Evolutionary conservation across 2,329 filamentous ascomycete genomes (phyloP).

Genomic region (Xylariales sp.): DNA sequence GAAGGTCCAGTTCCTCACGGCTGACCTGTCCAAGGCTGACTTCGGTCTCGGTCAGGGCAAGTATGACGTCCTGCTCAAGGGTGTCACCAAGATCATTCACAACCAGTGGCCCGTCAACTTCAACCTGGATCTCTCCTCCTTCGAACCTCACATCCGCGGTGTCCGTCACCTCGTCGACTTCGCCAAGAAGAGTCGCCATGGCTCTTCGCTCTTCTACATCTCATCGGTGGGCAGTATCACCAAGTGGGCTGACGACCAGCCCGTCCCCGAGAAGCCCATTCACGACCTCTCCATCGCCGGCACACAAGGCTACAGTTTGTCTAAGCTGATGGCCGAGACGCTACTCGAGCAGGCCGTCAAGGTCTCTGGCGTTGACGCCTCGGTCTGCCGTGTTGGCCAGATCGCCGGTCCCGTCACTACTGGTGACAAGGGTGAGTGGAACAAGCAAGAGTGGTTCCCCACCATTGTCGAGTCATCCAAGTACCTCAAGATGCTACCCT

Average conservation of each 20-base stretch:
- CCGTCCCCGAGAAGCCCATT: constrained; percentile 54
- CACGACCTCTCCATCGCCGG: constrained; percentile 48
- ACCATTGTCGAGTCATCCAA: constrained; percentile 60
- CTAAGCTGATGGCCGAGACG: constrained; percentile 56
- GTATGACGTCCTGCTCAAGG: constrained; percentile 53
- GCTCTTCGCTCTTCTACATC: constrained; percentile 55
- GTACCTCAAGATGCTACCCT: constrained; percentile 60
- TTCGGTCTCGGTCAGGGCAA: constrained; percentile 59
- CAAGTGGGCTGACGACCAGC: constrained; percentile 47
- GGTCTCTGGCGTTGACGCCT: constrained; percentile 52
- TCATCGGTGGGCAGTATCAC: constrained; percentile 56
- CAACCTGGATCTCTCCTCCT: constrained; percentile 60
- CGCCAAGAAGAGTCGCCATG: constrained; percentile 47
- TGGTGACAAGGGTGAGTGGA: constrained; percentile 61
- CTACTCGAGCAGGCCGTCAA: constrained; percentile 55
- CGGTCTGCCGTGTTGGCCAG: constrained; percentile 59
- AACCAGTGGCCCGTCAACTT: constrained; percentile 67
- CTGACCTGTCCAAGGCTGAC: constrained; percentile 58
- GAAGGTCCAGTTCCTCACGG: constrained; percentile 60
- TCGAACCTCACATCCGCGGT: constrained; percentile 62
- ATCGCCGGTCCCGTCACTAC: constrained; percentile 55
- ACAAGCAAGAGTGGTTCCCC: constrained; percentile 67
- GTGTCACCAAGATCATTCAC: constrained; percentile 60
- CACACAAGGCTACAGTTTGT: constrained; percentile 55
- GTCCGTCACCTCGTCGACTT: constrained; percentile 63